These are phyloP conservation scores for Carex kokanica DNA, from an alignment of 176 grass and related monocot species.

Conservation along the genomic window DNA sequence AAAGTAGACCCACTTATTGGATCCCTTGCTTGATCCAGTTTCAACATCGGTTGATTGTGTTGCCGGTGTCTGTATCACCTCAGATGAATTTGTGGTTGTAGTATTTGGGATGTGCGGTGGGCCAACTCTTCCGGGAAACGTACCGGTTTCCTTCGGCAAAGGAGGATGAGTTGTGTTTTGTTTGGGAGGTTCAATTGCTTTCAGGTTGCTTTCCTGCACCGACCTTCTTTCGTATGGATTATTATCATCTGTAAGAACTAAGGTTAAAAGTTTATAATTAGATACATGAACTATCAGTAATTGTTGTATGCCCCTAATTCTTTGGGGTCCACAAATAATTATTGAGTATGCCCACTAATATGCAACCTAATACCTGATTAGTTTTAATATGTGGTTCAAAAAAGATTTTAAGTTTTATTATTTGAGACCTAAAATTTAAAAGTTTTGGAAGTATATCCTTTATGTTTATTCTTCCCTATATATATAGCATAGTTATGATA, in stretches of 20 bases:
- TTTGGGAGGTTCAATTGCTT: not conserved
- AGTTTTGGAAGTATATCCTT: not conserved
- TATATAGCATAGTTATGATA: not conserved
- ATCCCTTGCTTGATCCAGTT: slow-evolving; percentile 4
- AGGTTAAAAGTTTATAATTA: not conserved
- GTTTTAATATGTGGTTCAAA: not conserved
- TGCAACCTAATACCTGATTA: not conserved
- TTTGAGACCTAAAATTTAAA: not conserved
- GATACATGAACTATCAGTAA: not conserved
- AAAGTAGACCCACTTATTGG: slow-evolving; percentile 32
- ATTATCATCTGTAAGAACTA: not conserved
- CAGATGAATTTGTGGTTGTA: not conserved
- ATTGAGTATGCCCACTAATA: not conserved
- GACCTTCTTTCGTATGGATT: slow-evolving; percentile 6
- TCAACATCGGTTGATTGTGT: slow-evolving; percentile 2
- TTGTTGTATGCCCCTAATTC: not conserved
- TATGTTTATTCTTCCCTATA: not conserved
- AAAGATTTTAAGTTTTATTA: not conserved
- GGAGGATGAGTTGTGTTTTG: not conserved
- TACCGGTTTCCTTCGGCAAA: not conserved
- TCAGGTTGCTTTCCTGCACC: not conserved
- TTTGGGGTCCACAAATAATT: not conserved
- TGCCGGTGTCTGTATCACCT: not conserved
- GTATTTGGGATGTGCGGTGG: not conserved
- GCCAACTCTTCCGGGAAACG: not conserved